Base-by-base conservation (phyloP, 202 grass and related monocot genomes). In the Zoysia matrella region DNA sequence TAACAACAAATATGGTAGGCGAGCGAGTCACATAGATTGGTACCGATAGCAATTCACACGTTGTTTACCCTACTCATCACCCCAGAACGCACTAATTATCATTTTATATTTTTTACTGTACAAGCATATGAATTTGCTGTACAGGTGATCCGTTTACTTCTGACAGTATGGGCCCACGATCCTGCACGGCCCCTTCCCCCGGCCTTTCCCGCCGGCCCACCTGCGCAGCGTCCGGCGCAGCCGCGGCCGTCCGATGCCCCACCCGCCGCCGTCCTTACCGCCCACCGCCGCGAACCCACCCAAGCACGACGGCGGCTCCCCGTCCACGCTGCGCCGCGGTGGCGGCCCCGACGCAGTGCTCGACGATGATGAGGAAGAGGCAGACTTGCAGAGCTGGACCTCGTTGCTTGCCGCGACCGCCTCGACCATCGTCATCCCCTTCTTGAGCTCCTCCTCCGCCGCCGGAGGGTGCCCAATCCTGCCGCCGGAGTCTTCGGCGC, bases 151-250 rank as follows among this genome's bases (percentile, higher is more conserved):
- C 22, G 22, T 60, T 60, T 30, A 60, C 57, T 60, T 60, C 39
- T 9, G 49, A 48, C 16, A 82, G 2, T 52, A 46, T 3, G 72
- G 44, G 5, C 67, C 72, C 43, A 51, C 77, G 4, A 67, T 67
- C 50, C 76, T 65, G 46, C 74, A 67, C 15, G 51, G 76, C 66
- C 54, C 48, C 67, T 55, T 85, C 69, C 67, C 67, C 13, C 49
- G 57, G 8, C 80, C 71, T 67, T 95, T 88, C 16, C 47, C 63
- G 58, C 71, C 89, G 41, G 92, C 67, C 96, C 92, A 98, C 48
- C 92, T 80, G 47, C 82, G 91, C 4, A 99, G 55, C 89, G 81
- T 95, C 58, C 82, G 91, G 52, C 95, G 82, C 85, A 99, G 82
- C 74, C 90, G 92, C 4, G 84, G 86, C 56, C 94, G 90, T 61